Base-by-base conservation (phyloP, 371 early-diverging fungal species). In the Mortierella sp. region DNA sequence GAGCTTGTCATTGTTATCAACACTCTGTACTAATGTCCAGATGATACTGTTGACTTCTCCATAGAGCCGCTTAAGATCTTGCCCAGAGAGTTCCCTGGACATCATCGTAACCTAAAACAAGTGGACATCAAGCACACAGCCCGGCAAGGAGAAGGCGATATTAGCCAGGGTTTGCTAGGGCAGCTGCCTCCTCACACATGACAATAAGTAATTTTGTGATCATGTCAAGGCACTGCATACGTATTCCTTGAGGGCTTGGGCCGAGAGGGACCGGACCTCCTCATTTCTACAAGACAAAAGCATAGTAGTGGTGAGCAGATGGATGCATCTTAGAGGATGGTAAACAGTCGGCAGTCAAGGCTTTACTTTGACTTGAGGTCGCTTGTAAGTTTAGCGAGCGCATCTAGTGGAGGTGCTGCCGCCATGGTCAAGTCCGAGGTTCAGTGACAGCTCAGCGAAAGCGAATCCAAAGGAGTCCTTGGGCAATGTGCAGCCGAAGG, bases 1-100 rank as follows among this genome's bases (percentile, higher is more conserved):
- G 18, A 90, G 84, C 68, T 90, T 91, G 72, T 91, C 90, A 45
- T 80, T 75, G 53, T 75, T 82, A 60, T 90, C 90, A 25, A 72
- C 74, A 60, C 86, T 84, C 68, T 87, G 85, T 16, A 92, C 87
- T 9, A 91, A 79, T 56, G 90, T 89, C 80, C 88, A 91, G 50
- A 92, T 91, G 43, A 85, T 82, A 62, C 84, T 75, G 79, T 91
- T 89, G 56, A 92, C 82, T 44, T 92, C 90, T 70, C 70, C 80
- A 26, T 73, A 79, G 64, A 79, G 73, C 59, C 74, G 61, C 60
- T 70, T 79, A 19, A 79, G 57, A 30, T 79, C 80, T 57, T 72
- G 70, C 25, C 80, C 80, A 37, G 73, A 72, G 48, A 79, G 52
- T 43, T 79, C 80, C 21, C 74, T 69, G 15, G 80, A 73, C 80